These are phyloP conservation scores for Yamadazyma olivae DNA, from an alignment of 805 yeast genomes.

Conservation along the genomic window DNA sequence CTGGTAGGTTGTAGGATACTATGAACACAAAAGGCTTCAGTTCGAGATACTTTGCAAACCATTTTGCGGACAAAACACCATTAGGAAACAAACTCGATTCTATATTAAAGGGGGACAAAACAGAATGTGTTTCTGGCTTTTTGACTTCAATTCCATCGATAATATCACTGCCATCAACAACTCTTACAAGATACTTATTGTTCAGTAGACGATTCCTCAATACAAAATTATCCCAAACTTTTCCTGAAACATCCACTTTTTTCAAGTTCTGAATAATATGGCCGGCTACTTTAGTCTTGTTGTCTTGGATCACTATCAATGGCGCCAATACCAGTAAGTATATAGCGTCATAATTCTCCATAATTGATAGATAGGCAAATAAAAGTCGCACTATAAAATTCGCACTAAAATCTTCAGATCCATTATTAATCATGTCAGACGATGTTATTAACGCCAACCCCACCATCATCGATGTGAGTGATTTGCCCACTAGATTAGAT, in stretches of 20 bases:
- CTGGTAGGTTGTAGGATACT: constrained; percentile 15
- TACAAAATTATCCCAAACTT: constrained; percentile 37
- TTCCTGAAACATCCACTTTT: constrained; percentile 7
- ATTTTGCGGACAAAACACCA: constrained; percentile 26
- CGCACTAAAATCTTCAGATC: too few species aligned
- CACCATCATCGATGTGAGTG: constrained; percentile 68
- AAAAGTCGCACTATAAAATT: too few species aligned
- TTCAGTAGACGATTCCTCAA: constrained; percentile 33
- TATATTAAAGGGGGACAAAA: constrained; percentile 34
- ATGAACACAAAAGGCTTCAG: constrained; percentile 32
- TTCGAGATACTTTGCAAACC: constrained; percentile 34
- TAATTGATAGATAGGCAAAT: constrained; percentile 9
- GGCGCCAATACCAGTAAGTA: constrained; percentile 37
- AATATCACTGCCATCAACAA: background rate
- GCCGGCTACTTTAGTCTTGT: background rate
- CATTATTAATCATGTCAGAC: constrained; percentile 10
- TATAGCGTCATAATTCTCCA: constrained; percentile 31
- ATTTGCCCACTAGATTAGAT: constrained; percentile 66
- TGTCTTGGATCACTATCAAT: constrained; percentile 15
- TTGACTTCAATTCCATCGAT: background rate
- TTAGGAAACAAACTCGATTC: constrained; percentile 27
- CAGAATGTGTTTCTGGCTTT: constrained; percentile 21
- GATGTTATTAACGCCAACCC: constrained; percentile 81
- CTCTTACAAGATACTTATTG: constrained; percentile 25
- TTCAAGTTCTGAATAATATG: background rate